These are phyloP conservation scores for Licmophora abbreviata DNA, from an alignment of 108 stramenopile genomes.

Conservation along the genomic window DNA sequence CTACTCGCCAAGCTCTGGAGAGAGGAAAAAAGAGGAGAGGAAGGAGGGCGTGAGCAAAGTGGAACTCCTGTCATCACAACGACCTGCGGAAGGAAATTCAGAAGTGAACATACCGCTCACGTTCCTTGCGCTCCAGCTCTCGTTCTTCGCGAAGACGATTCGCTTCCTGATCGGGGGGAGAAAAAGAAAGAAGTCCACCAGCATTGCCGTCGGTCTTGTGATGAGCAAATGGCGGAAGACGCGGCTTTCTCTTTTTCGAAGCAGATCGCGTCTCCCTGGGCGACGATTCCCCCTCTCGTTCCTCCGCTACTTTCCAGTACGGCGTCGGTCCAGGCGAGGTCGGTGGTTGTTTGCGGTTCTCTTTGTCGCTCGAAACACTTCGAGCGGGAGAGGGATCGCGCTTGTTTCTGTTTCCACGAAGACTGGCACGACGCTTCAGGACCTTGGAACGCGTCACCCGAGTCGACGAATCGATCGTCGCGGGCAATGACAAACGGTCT, in stretches of 20 bases:
- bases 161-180: constrained; percentile 34
- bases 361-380: not conserved
- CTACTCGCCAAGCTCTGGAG: too few relatives aligned
- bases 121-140: constrained; percentile 6
- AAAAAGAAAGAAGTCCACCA: constrained; percentile 16
- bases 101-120: not conserved
- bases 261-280: constrained; percentile 44
- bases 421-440: constrained; percentile 1
- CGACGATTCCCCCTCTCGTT: constrained; percentile 30
- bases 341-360: not conserved
- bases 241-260: constrained; percentile 13
- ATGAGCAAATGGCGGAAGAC: not conserved
- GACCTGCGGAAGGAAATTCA: not conserved
- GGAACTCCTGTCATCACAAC: constrained; percentile 9
- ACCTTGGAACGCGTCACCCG: constrained; percentile 1
- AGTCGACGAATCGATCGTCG: constrained; percentile 5
- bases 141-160: constrained; percentile 24
- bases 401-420: constrained; percentile 1
- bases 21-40: too few relatives aligned
- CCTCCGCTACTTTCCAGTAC: constrained; percentile 52
- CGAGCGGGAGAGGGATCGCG: not conserved
- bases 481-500: not conserved
- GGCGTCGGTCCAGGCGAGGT: constrained; percentile 35
- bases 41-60: too few relatives aligned
- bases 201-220: not conserved